Evolutionary conservation across 768 basidiomycete species (phyloP).

Genomic region (Leccinum pellstonianum): DNA sequence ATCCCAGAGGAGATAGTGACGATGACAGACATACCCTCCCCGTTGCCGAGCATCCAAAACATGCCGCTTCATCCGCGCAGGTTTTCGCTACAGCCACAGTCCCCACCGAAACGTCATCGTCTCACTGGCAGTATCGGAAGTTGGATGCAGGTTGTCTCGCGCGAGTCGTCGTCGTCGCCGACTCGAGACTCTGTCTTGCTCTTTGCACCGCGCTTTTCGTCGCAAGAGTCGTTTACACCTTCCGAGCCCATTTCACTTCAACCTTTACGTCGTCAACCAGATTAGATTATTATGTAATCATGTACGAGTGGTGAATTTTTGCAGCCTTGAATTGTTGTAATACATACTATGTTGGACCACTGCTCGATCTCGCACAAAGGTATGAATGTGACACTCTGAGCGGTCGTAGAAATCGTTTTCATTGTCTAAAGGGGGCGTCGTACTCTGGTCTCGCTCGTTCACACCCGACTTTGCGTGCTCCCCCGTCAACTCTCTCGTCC

Average conservation of each 20-base stretch:
- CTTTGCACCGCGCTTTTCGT: conserved; percentile 17
- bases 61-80: conserved; percentile 24
- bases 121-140: conserved; percentile 20
- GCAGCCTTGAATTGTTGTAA: no score
- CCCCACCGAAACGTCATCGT: background rate
- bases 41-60: conserved; percentile 17
- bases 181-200: conserved; percentile 8
- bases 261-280: conserved; percentile 28
- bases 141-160: conserved; percentile 20
- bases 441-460: conserved; percentile 94
- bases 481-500: conserved; percentile 87
- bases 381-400: conserved; percentile 23
- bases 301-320: background rate
- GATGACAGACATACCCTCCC: conserved; percentile 11
- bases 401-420: background rate
- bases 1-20: conserved; percentile 15
- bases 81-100: conserved; percentile 13
- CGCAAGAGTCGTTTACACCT: conserved; percentile 5
- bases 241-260: conserved; percentile 17
- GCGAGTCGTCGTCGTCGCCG: conserved; percentile 7
- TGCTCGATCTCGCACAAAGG: conserved; percentile 96
- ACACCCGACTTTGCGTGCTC: conserved; percentile 78
- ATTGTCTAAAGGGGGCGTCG: conserved; percentile 67
- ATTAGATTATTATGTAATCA: conserved; percentile 1
- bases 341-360: conserved; percentile 85